Conservation (phyloP, 352 stramenopile genomes). For the Phytophthora macrochlamydospora region DNA sequence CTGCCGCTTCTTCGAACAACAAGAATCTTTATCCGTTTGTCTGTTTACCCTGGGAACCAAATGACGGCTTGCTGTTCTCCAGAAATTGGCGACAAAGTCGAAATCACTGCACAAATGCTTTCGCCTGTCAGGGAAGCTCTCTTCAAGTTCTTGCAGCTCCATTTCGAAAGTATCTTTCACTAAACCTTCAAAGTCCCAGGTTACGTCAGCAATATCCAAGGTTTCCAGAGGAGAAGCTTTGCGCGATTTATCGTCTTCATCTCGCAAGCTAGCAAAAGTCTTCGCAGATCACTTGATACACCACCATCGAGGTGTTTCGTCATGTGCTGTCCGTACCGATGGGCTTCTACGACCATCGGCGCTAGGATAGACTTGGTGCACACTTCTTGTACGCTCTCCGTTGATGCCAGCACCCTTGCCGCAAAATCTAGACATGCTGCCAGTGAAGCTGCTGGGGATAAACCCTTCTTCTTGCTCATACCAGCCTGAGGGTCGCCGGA, state of each 20-base stretch:
- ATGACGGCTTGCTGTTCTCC: conserved; percentile 41
- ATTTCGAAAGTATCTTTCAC: conserved; percentile 60
- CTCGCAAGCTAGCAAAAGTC: conserved; percentile 29
- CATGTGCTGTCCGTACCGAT: conserved; percentile 54
- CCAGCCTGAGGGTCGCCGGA: neutral
- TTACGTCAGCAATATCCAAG: conserved; percentile 52
- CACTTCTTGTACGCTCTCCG: conserved; percentile 23
- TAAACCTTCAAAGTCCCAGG: conserved; percentile 61
- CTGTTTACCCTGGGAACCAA: conserved; percentile 39
- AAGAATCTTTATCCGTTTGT: neutral
- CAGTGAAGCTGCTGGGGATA: conserved; percentile 36
- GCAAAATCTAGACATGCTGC: conserved; percentile 56
- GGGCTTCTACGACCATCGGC: conserved; percentile 60
- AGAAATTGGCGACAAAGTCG: neutral
- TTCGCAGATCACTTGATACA: conserved; percentile 20
- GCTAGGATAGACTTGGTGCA: conserved; percentile 57
- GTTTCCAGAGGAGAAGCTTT: conserved; percentile 9
- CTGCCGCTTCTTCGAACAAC: conserved; percentile 20
- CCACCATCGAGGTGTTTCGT: conserved; percentile 10
- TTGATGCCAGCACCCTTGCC: conserved; percentile 31
- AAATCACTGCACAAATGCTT: conserved; percentile 51
- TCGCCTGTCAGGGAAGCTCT: conserved; percentile 18
- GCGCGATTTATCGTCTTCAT: conserved; percentile 14
- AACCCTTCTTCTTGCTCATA: conserved; percentile 39
- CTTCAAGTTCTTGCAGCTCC: conserved; percentile 61